phyloP scores from a whole-genome alignment of 179 eudicot genomes.

The Silene noctiflora region DNA sequence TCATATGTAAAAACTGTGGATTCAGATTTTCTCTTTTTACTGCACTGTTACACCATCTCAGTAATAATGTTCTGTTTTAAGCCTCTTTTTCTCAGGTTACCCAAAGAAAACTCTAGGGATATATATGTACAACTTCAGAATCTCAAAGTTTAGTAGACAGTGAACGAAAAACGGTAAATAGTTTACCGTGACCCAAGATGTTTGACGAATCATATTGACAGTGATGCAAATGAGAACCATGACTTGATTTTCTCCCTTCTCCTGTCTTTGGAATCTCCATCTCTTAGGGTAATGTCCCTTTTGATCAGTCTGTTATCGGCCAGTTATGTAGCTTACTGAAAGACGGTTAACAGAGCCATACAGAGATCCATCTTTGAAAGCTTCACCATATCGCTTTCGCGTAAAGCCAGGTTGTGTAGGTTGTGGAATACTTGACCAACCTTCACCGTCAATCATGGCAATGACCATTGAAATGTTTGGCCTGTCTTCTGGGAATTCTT shows the following conservation, averaged over 20 bases:
- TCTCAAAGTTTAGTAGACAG: too few relatives aligned
- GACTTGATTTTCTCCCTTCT: not conserved
- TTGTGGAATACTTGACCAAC: constrained; percentile 27
- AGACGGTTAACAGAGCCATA: constrained; percentile 13
- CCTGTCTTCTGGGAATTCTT: constrained; percentile 41
- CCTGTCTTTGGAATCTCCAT: not conserved
- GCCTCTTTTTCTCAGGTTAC: too few relatives aligned
- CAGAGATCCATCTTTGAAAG: not conserved
- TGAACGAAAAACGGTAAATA: not conserved
- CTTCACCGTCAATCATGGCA: constrained; percentile 42
- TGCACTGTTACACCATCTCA: too few relatives aligned
- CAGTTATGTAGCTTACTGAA: constrained; percentile 7
- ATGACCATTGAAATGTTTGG: constrained; percentile 42
- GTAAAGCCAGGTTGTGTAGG: constrained; percentile 48
- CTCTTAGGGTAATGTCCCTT: not conserved
- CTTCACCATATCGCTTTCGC: constrained; percentile 2
- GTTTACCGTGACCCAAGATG: not conserved
- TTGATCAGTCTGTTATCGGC: not conserved
- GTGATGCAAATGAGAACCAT: not conserved
- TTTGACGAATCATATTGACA: too few relatives aligned
- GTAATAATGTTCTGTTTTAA: too few relatives aligned
- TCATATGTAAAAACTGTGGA: not conserved
- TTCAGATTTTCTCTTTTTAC: not conserved
- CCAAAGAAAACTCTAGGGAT: too few relatives aligned
- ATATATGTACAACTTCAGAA: too few relatives aligned